A percentile compares a stretch with the other conserved stretches of the same genome.
Conservation (phyloP, 1,284 basidiomycete species). For the Trichosporon inkin region DNA sequence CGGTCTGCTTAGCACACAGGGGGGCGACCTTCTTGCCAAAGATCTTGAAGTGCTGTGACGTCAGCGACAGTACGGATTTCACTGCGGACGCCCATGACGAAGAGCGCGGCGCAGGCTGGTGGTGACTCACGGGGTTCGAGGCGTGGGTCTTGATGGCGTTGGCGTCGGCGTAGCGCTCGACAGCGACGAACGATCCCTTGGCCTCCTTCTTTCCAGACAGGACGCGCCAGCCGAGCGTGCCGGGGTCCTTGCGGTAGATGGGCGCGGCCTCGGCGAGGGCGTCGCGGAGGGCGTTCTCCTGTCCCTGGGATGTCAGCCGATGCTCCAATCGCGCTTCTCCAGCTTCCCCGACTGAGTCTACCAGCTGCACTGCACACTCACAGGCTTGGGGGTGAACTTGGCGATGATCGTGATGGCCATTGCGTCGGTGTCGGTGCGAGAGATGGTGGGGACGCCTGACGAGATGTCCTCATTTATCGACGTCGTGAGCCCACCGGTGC, state of each 20-base stretch:
- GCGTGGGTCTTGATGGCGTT: slow-evolving; percentile 4
- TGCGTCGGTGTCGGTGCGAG: neutral
- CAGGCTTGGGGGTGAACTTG: slow-evolving; percentile 6
- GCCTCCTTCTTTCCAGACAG: slow-evolving; percentile 5
- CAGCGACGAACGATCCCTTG: neutral
- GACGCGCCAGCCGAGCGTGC: slow-evolving; percentile 4
- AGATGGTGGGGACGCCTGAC: neutral
- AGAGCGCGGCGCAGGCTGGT: neutral
- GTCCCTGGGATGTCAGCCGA: neutral
- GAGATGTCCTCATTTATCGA: neutral
- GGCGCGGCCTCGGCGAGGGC: neutral
- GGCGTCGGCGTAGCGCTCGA: slow-evolving; percentile 3
- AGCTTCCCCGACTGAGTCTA: neutral
- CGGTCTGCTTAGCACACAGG: slow-evolving; percentile 1
- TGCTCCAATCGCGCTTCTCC: neutral
- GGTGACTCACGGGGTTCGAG: neutral
- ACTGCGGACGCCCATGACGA: neutral
- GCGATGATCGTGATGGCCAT: slow-evolving; percentile 6
- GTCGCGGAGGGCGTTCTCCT: slow-evolving; percentile 4
- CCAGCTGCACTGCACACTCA: neutral
- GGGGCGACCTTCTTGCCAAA: slow-evolving; percentile 4
- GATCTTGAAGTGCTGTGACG: neutral
- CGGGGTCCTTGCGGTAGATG: slow-evolving; percentile 8
- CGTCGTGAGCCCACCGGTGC: neutral
- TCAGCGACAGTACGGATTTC: neutral